Base-by-base conservation (phyloP, 768 basidiomycete genomes). In the Neoboletus subvelutipes region DNA sequence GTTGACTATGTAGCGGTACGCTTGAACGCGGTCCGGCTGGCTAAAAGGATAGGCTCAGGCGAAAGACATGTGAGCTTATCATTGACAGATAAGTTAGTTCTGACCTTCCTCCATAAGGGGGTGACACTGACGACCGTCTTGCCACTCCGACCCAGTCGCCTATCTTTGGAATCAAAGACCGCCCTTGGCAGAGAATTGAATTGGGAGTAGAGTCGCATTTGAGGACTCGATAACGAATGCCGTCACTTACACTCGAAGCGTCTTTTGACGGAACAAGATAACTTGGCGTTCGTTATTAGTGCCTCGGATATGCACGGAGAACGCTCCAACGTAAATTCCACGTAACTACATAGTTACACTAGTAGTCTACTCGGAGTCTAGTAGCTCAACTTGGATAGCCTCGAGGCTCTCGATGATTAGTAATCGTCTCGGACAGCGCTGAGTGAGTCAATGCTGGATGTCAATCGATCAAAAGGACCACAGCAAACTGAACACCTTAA, bases 391-490 rank as follows among this genome's bases (percentile, higher is more conserved):
- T 47, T 33, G 20, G 28, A n/a, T 46, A 28, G 28, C n/a, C n/a
- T n/a, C n/a, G n/a, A 5, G 7, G 45, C 29, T 28, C 20, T 41
- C 40, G 15, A 45, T 24, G 34, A 65, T 61, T 64, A 61, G 56
- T 65, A 29, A 65, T 61, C 63, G 24, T 26, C 22, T 22, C 28
- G 17, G 34, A n/a, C 20, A 12, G 17, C 47, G 20, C 34, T 34
- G 18, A 22, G 45, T 34, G 56, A 63, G 41, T 63, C 60, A 62
- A 24, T 29, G n/a, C 24, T 45, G 12, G 40, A 37, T 48, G 39
- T 50, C 37, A 50, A 41, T 40, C 50, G 52, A 57, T 53, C 54
- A 45, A 31, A n/a, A 52, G 22, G 37, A 47, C 52, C 31, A 24
- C 26, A 37, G 7, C 18, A n/a, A 36, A 31, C 18, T 18, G 26